phyloP scores from a whole-genome alignment of 441 rosid species.

The Bocquillonia castaneifolia region DNA sequence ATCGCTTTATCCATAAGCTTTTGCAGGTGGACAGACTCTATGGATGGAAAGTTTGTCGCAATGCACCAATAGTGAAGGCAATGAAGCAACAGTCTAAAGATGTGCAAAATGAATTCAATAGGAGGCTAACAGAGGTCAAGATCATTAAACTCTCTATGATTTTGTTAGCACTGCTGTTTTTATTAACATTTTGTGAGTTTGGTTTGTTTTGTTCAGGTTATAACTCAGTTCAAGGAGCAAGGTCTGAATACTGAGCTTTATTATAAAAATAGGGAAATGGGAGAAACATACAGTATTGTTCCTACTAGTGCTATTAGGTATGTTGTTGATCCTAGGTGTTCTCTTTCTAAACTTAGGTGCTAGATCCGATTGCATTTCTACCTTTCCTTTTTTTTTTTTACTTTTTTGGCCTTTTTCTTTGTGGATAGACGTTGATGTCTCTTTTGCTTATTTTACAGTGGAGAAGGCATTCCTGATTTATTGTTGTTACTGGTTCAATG shows the following conservation, averaged over 20 bases:
- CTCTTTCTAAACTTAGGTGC: conserved; percentile 2
- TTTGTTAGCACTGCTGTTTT: neutral
- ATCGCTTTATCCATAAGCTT: conserved; percentile 5
- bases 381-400: conserved; percentile 9
- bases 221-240: conserved; percentile 84
- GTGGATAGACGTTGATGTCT: conserved; percentile 6
- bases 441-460: conserved; percentile 41
- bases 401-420: neutral
- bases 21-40: conserved; percentile 89
- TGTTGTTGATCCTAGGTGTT: conserved; percentile 13
- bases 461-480: conserved; percentile 92
- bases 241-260: conserved; percentile 91
- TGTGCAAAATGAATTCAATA: conserved; percentile 69
- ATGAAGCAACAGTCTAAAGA: conserved; percentile 73
- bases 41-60: conserved; percentile 77
- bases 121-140: conserved; percentile 57
- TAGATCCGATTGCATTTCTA: conserved; percentile 1
- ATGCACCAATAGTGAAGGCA: conserved; percentile 73
- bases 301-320: conserved; percentile 95
- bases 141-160: conserved; percentile 9
- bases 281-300: conserved; percentile 77
- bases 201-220: conserved; percentile 42
- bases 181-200: conserved; percentile 15
- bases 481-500: conserved; percentile 77
- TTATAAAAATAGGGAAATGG: conserved; percentile 83